Evolutionary conservation across 2,329 filamentous ascomycete genomes (phyloP).

Genomic region (Pseudocercospora fijiensis): DNA sequence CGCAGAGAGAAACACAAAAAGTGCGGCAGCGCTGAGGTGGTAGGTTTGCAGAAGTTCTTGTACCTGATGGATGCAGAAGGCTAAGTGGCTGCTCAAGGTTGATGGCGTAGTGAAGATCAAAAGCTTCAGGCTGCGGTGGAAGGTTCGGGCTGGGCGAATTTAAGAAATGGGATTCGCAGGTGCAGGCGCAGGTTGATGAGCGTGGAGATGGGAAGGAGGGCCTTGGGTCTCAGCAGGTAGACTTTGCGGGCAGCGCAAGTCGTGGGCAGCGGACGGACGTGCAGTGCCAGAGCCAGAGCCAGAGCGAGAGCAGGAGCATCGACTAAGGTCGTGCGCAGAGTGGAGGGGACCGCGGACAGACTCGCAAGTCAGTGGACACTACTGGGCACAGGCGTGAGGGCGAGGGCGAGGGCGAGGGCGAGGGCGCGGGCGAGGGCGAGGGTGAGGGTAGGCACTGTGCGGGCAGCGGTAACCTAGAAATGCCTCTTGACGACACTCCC

Average conservation of each 20-base stretch:
- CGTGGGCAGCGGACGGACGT: neutral
- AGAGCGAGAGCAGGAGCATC: too few species aligned
- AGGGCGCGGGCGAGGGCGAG: neutral
- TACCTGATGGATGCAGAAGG: slow-evolving; percentile 28
- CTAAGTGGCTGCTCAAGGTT: slow-evolving; percentile 30
- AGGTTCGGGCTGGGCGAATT: slow-evolving; percentile 23
- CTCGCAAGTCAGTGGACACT: slow-evolving; percentile 8
- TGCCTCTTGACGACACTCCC: slow-evolving; percentile 13
- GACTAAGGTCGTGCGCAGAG: slow-evolving; percentile 5
- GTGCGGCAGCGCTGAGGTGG: slow-evolving; percentile 1
- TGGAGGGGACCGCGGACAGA: neutral
- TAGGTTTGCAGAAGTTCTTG: slow-evolving; percentile 25
- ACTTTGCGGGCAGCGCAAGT: slow-evolving; percentile 1
- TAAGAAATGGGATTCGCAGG: slow-evolving; percentile 20
- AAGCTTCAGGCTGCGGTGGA: slow-evolving; percentile 22
- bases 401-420: neutral
- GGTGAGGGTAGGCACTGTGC: neutral
- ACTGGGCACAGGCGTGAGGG: too few species aligned
- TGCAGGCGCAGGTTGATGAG: slow-evolving; percentile 14
- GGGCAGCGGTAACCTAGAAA: neutral
- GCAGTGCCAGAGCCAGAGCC: too few species aligned
- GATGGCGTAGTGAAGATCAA: slow-evolving; percentile 28
- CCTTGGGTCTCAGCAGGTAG: slow-evolving; percentile 5
- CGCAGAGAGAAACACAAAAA: slow-evolving; percentile 11
- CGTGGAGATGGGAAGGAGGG: slow-evolving; percentile 13